Percentiles rank a stretch among this genome's conserved stretches.
Evolutionary conservation across 495 filamentous ascomycete species (phyloP).

Genomic region (Ramalina peruviana): DNA sequence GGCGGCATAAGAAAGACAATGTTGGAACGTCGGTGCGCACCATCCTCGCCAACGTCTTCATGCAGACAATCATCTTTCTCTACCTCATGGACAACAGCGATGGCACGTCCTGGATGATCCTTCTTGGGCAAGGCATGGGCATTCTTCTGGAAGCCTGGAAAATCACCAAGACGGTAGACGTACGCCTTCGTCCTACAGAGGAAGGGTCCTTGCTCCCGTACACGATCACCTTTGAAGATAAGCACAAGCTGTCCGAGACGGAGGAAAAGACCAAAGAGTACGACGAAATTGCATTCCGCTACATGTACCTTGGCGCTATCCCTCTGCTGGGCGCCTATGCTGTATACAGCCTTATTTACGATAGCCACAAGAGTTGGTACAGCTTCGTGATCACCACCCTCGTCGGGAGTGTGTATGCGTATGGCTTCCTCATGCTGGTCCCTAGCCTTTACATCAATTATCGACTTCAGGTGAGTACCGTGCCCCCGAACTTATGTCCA

Average conservation of each 20-base stretch:
- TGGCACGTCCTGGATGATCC: slow-evolving; percentile 97
- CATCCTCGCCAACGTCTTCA: slow-evolving; percentile 94
- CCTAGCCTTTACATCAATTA: slow-evolving; percentile 98
- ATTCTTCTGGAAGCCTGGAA: slow-evolving; percentile 97
- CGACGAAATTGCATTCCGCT: slow-evolving; percentile 93
- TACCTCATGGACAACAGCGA: slow-evolving; percentile 98
- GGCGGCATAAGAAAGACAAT: slow-evolving; percentile 98
- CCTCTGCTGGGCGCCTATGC: slow-evolving; percentile 84
- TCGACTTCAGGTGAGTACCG: slow-evolving; percentile 52
- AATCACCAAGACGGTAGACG: slow-evolving; percentile 90
- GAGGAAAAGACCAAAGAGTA: slow-evolving; percentile 98
- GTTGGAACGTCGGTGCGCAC: slow-evolving; percentile 91
- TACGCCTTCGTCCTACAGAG: slow-evolving; percentile 58
- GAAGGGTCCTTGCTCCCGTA: slow-evolving; percentile 63
- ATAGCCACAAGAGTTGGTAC: slow-evolving; percentile 97
- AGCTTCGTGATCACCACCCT: slow-evolving; percentile 82
- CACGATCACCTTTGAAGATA: slow-evolving; percentile 82
- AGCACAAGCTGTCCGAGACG: slow-evolving; percentile 86
- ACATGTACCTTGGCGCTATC: slow-evolving; percentile 82
- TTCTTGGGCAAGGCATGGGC: slow-evolving; percentile 81
- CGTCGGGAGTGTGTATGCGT: slow-evolving; percentile 92
- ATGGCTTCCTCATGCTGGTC: slow-evolving; percentile 99
- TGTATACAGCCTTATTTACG: slow-evolving; percentile 77
- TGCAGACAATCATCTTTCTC: slow-evolving; percentile 92
- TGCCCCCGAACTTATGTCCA: background rate